Conservation (phyloP, 352 stramenopile species). For the Phytophthora fragariaefolia region DNA sequence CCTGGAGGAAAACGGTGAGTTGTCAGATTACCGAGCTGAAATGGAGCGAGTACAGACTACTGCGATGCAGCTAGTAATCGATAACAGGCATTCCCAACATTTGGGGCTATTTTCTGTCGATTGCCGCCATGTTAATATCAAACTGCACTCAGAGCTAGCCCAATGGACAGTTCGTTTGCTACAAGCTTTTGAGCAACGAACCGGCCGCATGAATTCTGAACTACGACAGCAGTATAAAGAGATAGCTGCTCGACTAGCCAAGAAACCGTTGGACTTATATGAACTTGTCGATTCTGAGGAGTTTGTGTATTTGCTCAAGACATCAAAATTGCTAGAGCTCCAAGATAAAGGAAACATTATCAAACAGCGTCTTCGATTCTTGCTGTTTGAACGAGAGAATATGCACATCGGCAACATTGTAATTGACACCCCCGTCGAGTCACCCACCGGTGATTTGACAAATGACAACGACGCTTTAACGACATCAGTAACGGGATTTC, state of each 20-base stretch:
- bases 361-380: constrained; percentile 67
- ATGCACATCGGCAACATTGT: constrained; percentile 37
- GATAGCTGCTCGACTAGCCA: constrained; percentile 60
- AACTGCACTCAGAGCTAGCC: constrained; percentile 45
- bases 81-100: constrained; percentile 31
- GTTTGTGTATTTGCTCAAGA: constrained; percentile 61
- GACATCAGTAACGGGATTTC: constrained; percentile 8
- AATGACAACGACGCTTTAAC: background rate
- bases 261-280: constrained; percentile 73
- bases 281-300: constrained; percentile 73
- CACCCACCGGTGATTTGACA: background rate
- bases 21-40: constrained; percentile 36
- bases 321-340: constrained; percentile 49
- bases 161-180: constrained; percentile 55
- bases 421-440: constrained; percentile 1
- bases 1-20: constrained; percentile 31
- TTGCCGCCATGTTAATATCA: constrained; percentile 54
- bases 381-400: constrained; percentile 65
- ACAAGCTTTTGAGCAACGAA: constrained; percentile 57
- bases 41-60: constrained; percentile 40
- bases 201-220: constrained; percentile 53
- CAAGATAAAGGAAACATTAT: constrained; percentile 51
- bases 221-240: constrained; percentile 80
- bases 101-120: constrained; percentile 60
- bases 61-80: constrained; percentile 28